Evolutionary conservation across 352 stramenopile species (phyloP).

Genomic region (Pythium phragmiticola): DNA sequence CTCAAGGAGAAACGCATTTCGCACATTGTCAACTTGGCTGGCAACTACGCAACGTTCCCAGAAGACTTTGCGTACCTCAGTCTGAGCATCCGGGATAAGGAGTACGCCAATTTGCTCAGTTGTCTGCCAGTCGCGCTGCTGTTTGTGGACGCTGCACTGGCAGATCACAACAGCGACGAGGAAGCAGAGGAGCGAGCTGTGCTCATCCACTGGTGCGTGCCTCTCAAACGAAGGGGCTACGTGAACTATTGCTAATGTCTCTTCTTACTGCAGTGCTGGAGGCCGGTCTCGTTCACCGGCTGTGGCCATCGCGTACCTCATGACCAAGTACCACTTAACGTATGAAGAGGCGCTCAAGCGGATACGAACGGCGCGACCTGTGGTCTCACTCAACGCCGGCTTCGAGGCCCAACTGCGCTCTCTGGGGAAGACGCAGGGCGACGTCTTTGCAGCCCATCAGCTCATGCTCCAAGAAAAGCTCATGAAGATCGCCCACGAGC

Average conservation of each 20-base stretch:
- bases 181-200: conserved; percentile 46
- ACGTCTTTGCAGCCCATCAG: conserved; percentile 82
- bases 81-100: conserved; percentile 88
- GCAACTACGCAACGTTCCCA: conserved; percentile 85
- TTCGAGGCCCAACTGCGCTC: conserved; percentile 86
- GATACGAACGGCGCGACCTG: conserved; percentile 55
- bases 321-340: conserved; percentile 57
- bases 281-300: conserved; percentile 83
- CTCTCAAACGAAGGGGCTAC: not conserved
- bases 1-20: conserved; percentile 76
- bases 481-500: conserved; percentile 34
- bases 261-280: conserved; percentile 38
- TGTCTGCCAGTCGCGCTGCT: conserved; percentile 71
- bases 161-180: not conserved
- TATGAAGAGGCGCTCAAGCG: conserved; percentile 50
- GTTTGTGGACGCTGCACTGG: conserved; percentile 77
- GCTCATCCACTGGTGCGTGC: conserved; percentile 74
- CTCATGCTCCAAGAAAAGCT: conserved; percentile 55
- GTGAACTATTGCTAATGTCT: not conserved
- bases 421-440: conserved; percentile 57
- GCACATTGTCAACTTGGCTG: conserved; percentile 86
- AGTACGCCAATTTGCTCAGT: conserved; percentile 87
- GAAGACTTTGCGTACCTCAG: conserved; percentile 89
- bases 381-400: conserved; percentile 73
- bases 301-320: conserved; percentile 76